A percentile compares a stretch with the other conserved stretches of the same genome.
Evolutionary conservation across 371 early-diverging fungal species (phyloP).

Genomic region (Mortierella sp.): DNA sequence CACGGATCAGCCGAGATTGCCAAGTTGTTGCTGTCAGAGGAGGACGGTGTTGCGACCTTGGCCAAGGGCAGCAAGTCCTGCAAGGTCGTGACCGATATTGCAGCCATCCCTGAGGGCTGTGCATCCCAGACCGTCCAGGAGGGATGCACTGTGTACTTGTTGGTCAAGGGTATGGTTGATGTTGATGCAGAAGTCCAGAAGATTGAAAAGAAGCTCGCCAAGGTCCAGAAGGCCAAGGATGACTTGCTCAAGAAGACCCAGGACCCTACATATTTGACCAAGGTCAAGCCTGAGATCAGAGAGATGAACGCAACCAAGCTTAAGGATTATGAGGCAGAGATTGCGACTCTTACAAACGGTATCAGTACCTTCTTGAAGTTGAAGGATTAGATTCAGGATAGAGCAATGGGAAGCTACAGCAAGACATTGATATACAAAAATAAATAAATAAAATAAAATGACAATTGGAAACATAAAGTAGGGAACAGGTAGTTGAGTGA

Average conservation of each 20-base stretch:
- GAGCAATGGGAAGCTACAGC: not conserved
- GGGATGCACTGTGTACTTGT: conserved; percentile 69
- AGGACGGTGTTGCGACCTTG: conserved; percentile 71
- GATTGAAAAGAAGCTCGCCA: conserved; percentile 74
- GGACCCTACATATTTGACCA: conserved; percentile 72
- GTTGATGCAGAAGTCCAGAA: conserved; percentile 83
- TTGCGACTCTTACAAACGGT: conserved; percentile 70
- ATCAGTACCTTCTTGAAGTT: conserved; percentile 75
- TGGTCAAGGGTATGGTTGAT: conserved; percentile 83
- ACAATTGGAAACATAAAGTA: not conserved
- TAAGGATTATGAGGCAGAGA: conserved; percentile 77
- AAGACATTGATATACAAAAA: not conserved
- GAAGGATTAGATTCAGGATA: conserved; percentile 57
- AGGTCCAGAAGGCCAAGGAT: conserved; percentile 64
- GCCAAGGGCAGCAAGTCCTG: conserved; percentile 74
- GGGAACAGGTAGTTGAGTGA: too few relatives aligned
- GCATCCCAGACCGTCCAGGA: conserved; percentile 73
- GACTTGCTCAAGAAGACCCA: conserved; percentile 68
- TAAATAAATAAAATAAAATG: not conserved
- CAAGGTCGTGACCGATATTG: conserved; percentile 64
- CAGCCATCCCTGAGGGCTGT: conserved; percentile 78
- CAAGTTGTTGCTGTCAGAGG: conserved; percentile 63
- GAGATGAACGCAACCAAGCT: conserved; percentile 73
- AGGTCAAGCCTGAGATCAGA: conserved; percentile 75
- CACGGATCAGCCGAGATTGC: conserved; percentile 54